Evolutionary conservation across 257 asterid species (phyloP).

Genomic region (Penstemon newberryi): DNA sequence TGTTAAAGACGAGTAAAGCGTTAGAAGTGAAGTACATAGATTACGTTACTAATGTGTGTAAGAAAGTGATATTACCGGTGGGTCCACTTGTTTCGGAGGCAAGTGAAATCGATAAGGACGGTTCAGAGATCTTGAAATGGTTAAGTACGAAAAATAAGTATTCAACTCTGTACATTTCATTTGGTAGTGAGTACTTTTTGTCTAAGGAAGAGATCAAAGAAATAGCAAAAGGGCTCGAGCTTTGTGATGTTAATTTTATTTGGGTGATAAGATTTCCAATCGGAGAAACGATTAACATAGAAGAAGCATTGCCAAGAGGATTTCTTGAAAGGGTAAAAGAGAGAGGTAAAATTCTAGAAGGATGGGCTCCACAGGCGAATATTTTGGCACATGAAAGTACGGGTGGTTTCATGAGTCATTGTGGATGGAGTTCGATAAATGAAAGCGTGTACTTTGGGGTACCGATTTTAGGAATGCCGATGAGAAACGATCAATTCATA

Average conservation of each 20-base stretch:
- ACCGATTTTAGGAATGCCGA: constrained; percentile 39
- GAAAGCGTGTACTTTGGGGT: constrained; percentile 33
- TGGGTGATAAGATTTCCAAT: constrained; percentile 39
- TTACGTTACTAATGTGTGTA: constrained; percentile 31
- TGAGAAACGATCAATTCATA: constrained; percentile 36
- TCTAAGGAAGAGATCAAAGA: constrained; percentile 37
- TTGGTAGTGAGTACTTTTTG: constrained; percentile 50
- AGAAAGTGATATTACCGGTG: constrained; percentile 30
- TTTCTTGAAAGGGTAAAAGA: constrained; percentile 31
- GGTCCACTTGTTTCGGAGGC: constrained; percentile 38
- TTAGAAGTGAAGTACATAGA: constrained; percentile 42
- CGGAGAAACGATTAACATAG: constrained; percentile 1
- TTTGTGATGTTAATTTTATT: constrained; percentile 35
- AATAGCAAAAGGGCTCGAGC: constrained; percentile 39
- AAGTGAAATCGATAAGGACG: not conserved
- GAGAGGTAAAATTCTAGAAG: constrained; percentile 29
- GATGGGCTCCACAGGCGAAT: constrained; percentile 40
- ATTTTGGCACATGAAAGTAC: constrained; percentile 36
- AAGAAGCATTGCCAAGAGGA: constrained; percentile 32
- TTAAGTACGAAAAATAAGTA: constrained; percentile 17
- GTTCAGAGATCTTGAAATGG: constrained; percentile 36
- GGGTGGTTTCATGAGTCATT: constrained; percentile 51
- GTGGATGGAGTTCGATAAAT: constrained; percentile 44
- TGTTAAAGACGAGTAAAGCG: constrained; percentile 35
- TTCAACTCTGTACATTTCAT: constrained; percentile 44